Conservation (phyloP, 305 asterid genomes). For the Fraxinus xanthoxyloides region DNA sequence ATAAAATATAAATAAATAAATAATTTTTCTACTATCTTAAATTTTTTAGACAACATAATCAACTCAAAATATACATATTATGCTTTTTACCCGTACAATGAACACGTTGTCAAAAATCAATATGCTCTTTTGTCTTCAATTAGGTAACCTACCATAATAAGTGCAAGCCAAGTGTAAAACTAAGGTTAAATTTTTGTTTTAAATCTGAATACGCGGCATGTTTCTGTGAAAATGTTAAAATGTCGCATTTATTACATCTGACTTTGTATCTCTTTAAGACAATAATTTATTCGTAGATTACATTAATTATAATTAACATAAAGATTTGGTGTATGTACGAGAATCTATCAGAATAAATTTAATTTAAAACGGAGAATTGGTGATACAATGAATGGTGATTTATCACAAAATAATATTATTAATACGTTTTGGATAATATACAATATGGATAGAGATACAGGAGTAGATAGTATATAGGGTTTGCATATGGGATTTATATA, state of each 20-base stretch:
- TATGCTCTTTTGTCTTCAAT: neutral
- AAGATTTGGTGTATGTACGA: neutral
- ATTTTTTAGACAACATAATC: neutral
- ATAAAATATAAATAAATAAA: neutral
- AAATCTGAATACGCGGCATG: conserved; percentile 29
- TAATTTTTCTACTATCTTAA: neutral
- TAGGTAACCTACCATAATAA: conserved; percentile 56
- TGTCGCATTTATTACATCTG: neutral
- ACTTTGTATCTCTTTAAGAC: neutral
- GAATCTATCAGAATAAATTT: conserved; percentile 19
- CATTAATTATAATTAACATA: conserved; percentile 1
- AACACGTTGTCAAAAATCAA: neutral
- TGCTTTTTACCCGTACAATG: neutral
- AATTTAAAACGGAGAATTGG: neutral
- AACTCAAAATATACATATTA: neutral
- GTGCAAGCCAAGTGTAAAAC: conserved; percentile 11
- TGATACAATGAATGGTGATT: conserved; percentile 16
- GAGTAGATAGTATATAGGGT: neutral
- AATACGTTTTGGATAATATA: conserved; percentile 19
- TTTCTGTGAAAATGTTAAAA: neutral
- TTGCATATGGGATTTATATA: conserved; percentile 28
- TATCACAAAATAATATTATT: neutral
- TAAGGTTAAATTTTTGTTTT: neutral
- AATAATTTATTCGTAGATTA: neutral
- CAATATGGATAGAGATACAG: neutral